Conservation (phyloP, 2,329 filamentous ascomycete species). For the Orbilia brochopaga region DNA sequence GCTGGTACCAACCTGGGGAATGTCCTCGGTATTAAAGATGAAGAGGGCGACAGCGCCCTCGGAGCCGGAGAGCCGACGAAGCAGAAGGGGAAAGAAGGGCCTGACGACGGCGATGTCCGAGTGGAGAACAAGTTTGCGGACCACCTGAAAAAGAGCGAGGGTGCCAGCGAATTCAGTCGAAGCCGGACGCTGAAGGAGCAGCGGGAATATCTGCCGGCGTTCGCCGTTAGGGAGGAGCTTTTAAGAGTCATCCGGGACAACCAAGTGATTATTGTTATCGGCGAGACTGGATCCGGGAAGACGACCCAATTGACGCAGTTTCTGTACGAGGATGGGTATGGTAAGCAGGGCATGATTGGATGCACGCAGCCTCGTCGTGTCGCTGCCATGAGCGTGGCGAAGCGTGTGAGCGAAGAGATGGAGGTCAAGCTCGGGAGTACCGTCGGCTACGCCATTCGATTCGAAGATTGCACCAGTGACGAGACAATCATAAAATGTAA, state of each 20-base stretch:
- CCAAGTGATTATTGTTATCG: conserved; percentile 94
- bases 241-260: conserved; percentile 92
- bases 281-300: conserved; percentile 96
- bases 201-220: conserved; percentile 89
- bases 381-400: conserved; percentile 97
- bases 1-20: conserved; percentile 92
- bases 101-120: conserved; percentile 67
- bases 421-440: conserved; percentile 83
- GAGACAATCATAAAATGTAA: conserved; percentile 89
- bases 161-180: conserved; percentile 88
- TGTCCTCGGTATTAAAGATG: conserved; percentile 92
- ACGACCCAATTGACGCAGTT: conserved; percentile 98
- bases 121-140: conserved; percentile 79
- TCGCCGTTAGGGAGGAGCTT: conserved; percentile 92
- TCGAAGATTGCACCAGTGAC: conserved; percentile 96
- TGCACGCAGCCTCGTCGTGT: conserved; percentile 97
- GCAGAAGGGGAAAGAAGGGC: conserved; percentile 65
- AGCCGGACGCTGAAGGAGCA: conserved; percentile 91
- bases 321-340: conserved; percentile 92
- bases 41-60: conserved; percentile 82
- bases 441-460: conserved; percentile 96
- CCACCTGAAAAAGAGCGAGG: conserved; percentile 81
- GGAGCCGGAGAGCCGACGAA: conserved; percentile 62
- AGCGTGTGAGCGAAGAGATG: conserved; percentile 98
- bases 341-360: conserved; percentile 83